Evolutionary conservation across 1,139 yeast species (phyloP), one percentile per base, ranked within the genome.

Genomic region (Candida freyschussii): DNA sequence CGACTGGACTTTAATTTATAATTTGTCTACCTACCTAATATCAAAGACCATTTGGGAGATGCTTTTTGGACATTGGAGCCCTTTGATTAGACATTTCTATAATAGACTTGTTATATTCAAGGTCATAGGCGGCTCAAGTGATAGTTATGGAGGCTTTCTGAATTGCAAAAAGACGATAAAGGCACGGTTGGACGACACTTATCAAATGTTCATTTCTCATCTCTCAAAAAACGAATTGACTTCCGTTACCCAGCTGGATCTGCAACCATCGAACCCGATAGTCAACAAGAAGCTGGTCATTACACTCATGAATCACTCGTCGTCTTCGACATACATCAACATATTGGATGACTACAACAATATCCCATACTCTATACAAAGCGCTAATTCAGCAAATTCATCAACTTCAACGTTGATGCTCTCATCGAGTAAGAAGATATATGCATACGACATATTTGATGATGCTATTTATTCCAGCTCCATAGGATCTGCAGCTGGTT

Each of bases 21-120:
- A 42, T 32, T 13, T 47, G 14, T 39, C 47, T 2, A 29, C 33
- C 14, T 44, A 38, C 32, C 24, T 49, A 21, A 30, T 44, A 7
- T 42, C 43, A 66, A 72, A 47, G 59, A 60, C 43, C 65, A 66
- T 44, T 63, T 78, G 46, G 65, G 73, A 17, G 15, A 62, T 67
- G 27, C 73, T 74, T 40, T 76, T 84, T 48, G 70, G 78, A 28
- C 94, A 85, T 56, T 85, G 94, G 86, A 74, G 78, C 46, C 89
- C 95, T 3, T 57, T 83, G 19, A 77, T 83, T 13, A 65, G 95
- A 27, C 70, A 81, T 2, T 81, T 78, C 49, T 85, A 78, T 53
- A 64, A 75, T 31, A 65, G 87, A 32, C 62, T 85, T 19, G 43
- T 85, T 13, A 66, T 83, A 32, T 85, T 93, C 84, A 68, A 86